Conservation (phyloP, 2,329 filamentous ascomycete species). For the Penicillium fuscoglaucum region DNA sequence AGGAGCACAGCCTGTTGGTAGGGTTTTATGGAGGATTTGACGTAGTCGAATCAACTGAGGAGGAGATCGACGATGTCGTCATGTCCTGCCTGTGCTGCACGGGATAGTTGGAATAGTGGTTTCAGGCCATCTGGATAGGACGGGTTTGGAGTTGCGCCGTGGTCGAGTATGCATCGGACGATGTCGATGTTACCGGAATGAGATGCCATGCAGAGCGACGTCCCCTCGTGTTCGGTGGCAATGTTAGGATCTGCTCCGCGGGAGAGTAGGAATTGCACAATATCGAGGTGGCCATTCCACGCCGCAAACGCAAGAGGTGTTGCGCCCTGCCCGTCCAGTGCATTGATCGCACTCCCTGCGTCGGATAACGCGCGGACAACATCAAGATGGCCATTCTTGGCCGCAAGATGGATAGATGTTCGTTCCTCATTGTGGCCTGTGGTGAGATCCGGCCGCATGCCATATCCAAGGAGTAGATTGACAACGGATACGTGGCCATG, state of each 20-base stretch:
- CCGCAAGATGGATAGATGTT: background rate
- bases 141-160: background rate
- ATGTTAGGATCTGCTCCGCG: background rate
- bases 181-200: background rate
- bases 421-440: background rate
- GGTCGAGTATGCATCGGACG: background rate
- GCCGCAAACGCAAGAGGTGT: background rate
- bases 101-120: background rate
- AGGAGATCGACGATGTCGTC: background rate
- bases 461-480: background rate
- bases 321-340: background rate
- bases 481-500: background rate
- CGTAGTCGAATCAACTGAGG: too few species aligned
- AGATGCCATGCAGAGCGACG: background rate
- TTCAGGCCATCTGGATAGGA: background rate
- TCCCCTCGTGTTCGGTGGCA: background rate
- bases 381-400: background rate
- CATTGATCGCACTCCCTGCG: background rate
- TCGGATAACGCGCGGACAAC: background rate
- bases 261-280: background rate
- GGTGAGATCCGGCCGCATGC: background rate
- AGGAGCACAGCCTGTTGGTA: background rate
- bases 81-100: background rate
- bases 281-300: background rate
- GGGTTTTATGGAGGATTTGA: background rate